phyloP scores from a whole-genome alignment of 768 basidiomycete species.

The Auriculariales sp. region DNA sequence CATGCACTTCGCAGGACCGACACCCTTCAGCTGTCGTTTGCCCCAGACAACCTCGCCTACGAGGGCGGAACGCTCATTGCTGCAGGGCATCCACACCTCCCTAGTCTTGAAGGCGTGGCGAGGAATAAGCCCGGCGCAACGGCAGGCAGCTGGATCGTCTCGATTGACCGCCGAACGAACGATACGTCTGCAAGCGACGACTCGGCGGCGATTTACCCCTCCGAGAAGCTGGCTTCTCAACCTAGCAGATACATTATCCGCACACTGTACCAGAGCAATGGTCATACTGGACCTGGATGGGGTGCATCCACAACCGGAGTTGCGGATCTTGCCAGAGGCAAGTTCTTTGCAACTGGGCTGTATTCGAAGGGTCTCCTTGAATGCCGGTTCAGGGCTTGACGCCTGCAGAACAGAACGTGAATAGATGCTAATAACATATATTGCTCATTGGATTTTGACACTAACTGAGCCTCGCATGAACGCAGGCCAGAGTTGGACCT shows the following conservation, averaged over 20 bases:
- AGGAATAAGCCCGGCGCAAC: conserved; percentile 22
- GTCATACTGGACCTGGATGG: too few relatives aligned
- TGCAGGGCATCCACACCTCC: conserved; percentile 56
- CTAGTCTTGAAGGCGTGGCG: conserved; percentile 30
- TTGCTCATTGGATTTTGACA: too few relatives aligned
- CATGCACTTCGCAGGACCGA: conserved; percentile 27
- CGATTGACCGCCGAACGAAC: conserved; percentile 19
- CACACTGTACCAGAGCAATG: conserved; percentile 64
- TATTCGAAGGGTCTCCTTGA: too few relatives aligned
- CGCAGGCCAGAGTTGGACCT: too few relatives aligned
- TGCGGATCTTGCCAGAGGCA: too few relatives aligned
- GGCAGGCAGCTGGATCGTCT: conserved; percentile 46
- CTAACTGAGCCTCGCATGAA: too few relatives aligned
- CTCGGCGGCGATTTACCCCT: conserved; percentile 31
- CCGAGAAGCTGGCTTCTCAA: conserved; percentile 23
- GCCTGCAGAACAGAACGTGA: too few relatives aligned
- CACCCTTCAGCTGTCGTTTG: conserved; percentile 37
- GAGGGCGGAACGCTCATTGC: conserved; percentile 38
- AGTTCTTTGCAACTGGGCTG: too few relatives aligned
- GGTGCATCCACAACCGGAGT: too few relatives aligned
- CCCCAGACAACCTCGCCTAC: conserved; percentile 47
- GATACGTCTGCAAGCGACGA: conserved; percentile 23
- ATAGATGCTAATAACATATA: too few relatives aligned
- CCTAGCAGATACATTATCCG: conserved; percentile 27
- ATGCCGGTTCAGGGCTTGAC: too few relatives aligned